These are phyloP conservation scores for Malassezia arunalokei DNA, from an alignment of 1,284 basidiomycete species.

Conservation along the genomic window DNA sequence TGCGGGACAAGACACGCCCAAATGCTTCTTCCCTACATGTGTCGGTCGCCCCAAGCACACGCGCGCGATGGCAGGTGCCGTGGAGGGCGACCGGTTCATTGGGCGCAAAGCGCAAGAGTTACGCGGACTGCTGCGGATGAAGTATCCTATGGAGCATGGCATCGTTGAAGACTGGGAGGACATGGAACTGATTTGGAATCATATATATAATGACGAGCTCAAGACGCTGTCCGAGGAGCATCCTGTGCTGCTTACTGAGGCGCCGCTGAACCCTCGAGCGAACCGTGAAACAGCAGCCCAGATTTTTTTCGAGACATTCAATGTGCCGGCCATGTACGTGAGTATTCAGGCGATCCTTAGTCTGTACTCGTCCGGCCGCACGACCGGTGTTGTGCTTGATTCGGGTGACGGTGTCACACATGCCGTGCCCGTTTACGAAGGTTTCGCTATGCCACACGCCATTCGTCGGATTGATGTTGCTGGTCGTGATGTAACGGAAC, in stretches of 20 bases:
- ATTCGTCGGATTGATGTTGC: slow-evolving; percentile 90
- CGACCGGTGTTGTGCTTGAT: slow-evolving; percentile 95
- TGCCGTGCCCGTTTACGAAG: slow-evolving; percentile 96
- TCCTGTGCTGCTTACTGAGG: slow-evolving; percentile 86
- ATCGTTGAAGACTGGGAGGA: slow-evolving; percentile 46
- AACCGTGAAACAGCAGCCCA: slow-evolving; percentile 91
- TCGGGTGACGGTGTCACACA: slow-evolving; percentile 98
- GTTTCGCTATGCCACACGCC: slow-evolving; percentile 97
- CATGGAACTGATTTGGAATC: slow-evolving; percentile 45
- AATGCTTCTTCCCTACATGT: slow-evolving; percentile 40
- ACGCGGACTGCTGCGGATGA: slow-evolving; percentile 39
- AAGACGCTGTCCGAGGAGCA: slow-evolving; percentile 56
- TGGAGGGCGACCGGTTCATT: slow-evolving; percentile 45
- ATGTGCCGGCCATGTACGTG: slow-evolving; percentile 92
- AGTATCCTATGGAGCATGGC: slow-evolving; percentile 45
- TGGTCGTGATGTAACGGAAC: slow-evolving; percentile 86
- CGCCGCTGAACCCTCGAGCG: slow-evolving; percentile 78
- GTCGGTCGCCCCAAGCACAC: slow-evolving; percentile 44
- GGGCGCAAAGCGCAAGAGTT: slow-evolving; percentile 42
- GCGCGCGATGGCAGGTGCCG: slow-evolving; percentile 44
- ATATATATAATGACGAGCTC: slow-evolving; percentile 42
- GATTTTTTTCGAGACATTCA: slow-evolving; percentile 96
- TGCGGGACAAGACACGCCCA: slow-evolving; percentile 42
- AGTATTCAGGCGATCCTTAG: slow-evolving; percentile 94
- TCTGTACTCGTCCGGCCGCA: slow-evolving; percentile 97